Percentiles rank a stretch among this genome's conserved stretches.
These are phyloP conservation scores for Diospyros lotus DNA, from an alignment of 148 eudicot species.

Conservation along the genomic window DNA sequence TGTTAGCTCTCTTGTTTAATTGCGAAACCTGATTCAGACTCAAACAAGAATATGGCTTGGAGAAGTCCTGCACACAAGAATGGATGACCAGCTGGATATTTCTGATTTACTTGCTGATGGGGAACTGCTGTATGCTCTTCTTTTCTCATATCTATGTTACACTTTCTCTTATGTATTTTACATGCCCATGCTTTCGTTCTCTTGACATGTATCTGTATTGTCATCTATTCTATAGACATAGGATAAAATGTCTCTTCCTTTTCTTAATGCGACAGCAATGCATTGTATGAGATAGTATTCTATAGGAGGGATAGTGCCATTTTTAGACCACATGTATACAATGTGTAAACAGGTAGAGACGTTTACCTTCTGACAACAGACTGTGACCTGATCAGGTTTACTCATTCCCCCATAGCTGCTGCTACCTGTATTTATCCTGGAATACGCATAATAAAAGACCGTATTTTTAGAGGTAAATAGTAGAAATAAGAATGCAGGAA, in stretches of 20 bases:
- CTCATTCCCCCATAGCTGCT: too few species aligned
- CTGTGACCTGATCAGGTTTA: too few species aligned
- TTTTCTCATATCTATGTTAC: not conserved
- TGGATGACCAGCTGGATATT: conserved; percentile 47
- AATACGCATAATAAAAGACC: too few species aligned
- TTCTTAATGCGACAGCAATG: not conserved
- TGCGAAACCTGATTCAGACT: conserved; percentile 34
- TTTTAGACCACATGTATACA: too few species aligned
- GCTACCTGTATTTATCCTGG: too few species aligned
- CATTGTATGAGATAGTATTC: too few species aligned
- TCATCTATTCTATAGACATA: not conserved
- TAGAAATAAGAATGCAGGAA: too few species aligned
- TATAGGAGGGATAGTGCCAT: too few species aligned
- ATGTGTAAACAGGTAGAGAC: too few species aligned
- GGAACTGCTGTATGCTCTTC: conserved; percentile 56
- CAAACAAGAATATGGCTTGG: conserved; percentile 91
- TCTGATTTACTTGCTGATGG: conserved; percentile 80
- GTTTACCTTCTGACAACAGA: too few species aligned
- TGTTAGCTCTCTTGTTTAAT: not conserved
- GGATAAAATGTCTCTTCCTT: not conserved
- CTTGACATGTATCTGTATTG: not conserved
- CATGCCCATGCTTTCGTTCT: not conserved
- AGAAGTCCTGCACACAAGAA: conserved; percentile 55
- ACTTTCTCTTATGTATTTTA: not conserved
- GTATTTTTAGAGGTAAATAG: too few species aligned